Base-by-base conservation (phyloP, 768 basidiomycete species). In the Suillus decipiens region DNA sequence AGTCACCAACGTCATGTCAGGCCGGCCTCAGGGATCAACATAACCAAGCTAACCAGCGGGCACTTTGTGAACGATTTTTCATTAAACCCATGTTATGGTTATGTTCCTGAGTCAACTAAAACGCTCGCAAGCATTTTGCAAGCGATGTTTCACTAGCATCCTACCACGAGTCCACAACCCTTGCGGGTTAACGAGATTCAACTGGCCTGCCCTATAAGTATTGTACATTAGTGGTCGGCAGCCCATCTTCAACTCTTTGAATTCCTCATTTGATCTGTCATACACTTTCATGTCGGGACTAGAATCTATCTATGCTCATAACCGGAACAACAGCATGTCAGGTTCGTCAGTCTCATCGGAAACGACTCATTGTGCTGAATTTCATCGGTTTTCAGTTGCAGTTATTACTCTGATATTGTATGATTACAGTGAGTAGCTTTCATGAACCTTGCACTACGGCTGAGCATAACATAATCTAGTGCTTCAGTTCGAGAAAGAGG, bases 401-500 rank as follows among this genome's bases (percentile, higher is more conserved):
- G 2, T 12, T 17, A 19, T 57, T 2, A 42, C 56, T 11, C 17
- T 57, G 5, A 2, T 57, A 28, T 57, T 39, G 2, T 57, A 57
- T 41, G 56, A 57, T 2, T 57, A 57, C 39, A 6, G 56, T 57
- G 17, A 57, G 56, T 41, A 3, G 24, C n/a, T 28, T 57, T 31
- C 39, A 41, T 28, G 17, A 41, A 19, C 17, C 6, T 41, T 57
- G 56, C 3, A 19, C 3, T 41, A 11, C 11, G 1, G 39, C 39
- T 41, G 56, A 57, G 3, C 28, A 9, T 41, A 1, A 37, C 19
- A 39, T 12, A 4, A 19, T 31, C 28, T 12, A 57, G 56, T 57
- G 10, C 37, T 57, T 19, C 41, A 41, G 11, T n/a, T 57, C 6
- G 56, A 57, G 17, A 57, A 57, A 41, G 56, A 57, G 56, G 56